Base-by-base conservation (phyloP, 306 rosid species). In the Herpetospermum pedunculosum region DNA sequence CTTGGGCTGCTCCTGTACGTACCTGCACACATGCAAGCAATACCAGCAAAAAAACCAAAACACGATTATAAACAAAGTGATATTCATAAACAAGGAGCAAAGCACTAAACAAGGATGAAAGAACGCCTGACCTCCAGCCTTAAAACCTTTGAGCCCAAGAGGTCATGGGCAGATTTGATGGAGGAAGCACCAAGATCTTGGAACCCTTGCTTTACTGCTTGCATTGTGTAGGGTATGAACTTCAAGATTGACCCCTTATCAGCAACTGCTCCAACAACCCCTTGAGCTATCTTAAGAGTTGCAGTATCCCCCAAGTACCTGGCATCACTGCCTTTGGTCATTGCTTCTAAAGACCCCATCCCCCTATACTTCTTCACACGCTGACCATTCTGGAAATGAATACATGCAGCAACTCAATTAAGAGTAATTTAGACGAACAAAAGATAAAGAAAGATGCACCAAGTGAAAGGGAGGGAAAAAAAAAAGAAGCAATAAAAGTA, bases 301-400 rank as follows among this genome's bases (percentile, higher is more conserved):
- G 92, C 90, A 25, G 85, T 88, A 41, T 94, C 99, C 4, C 96
- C 97, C 77, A 91, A 78, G 80, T 94, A 91, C 80, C 99, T 84
- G 9, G 82, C 84, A 69, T 94, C 99, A 58, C 99, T 94, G 8
- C 99, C 99, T 80, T 91, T 92, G 21, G 89, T 91, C 97, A 94
- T 94, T 67, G 99, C 99, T 88, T 94, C 99, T 76, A 94, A 81
- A 40, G 96, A 94, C 40, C 99, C 97, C 99, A 94, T 94, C 76
- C 97, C 97, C 73, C 97, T 77, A 55, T 94, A 91, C 72, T 87
- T 94, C 71, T 94, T 94, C 1, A 94, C 77, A n/a, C 86, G 87
- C 40, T 43, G 75, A 73, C 96, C 96, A 84, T 91, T 84, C 99
- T 94, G 83, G 73, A 15, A 29, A 77, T 44, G 69, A n/a, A n/a